Percentiles rank a stretch among this genome's conserved stretches.
These are phyloP conservation scores for Sparassis latifolia DNA, from an alignment of 1,284 basidiomycete species.

Conservation along the genomic window DNA sequence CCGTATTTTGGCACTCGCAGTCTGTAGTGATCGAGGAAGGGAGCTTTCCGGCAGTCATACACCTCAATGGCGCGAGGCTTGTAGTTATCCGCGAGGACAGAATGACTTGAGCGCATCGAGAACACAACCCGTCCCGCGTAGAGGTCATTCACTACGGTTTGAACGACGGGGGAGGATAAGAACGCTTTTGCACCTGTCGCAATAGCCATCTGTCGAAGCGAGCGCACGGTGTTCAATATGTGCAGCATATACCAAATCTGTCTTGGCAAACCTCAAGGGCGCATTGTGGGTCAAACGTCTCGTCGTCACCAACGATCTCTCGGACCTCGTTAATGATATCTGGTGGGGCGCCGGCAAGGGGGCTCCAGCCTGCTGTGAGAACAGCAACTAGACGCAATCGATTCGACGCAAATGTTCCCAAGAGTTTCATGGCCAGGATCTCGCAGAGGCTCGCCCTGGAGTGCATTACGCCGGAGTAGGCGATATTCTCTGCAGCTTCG, in stretches of 20 bases:
- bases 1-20: constrained; percentile 80
- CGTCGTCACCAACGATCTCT: constrained; percentile 45
- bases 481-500: constrained; percentile 57
- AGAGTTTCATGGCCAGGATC: constrained; percentile 80
- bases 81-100: constrained; percentile 82
- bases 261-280: constrained; percentile 65
- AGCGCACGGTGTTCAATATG: background rate
- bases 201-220: constrained; percentile 66
- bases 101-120: constrained; percentile 56
- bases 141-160: constrained; percentile 79
- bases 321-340: constrained; percentile 62
- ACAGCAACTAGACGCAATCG: constrained; percentile 70
- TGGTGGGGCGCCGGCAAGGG: constrained; percentile 71
- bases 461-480: constrained; percentile 64
- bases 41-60: constrained; percentile 66
- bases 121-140: constrained; percentile 71
- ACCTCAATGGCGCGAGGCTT: constrained; percentile 70
- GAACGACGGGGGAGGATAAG: constrained; percentile 72
- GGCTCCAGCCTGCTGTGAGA: constrained; percentile 75
- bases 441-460: constrained; percentile 78
- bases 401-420: constrained; percentile 65
- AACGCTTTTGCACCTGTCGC: constrained; percentile 76
- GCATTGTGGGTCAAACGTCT: constrained; percentile 57
- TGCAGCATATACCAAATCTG: background rate
- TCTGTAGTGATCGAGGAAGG: constrained; percentile 83